Conservation (phyloP, 345 rosid genomes). For the Lepidium sativum region DNA sequence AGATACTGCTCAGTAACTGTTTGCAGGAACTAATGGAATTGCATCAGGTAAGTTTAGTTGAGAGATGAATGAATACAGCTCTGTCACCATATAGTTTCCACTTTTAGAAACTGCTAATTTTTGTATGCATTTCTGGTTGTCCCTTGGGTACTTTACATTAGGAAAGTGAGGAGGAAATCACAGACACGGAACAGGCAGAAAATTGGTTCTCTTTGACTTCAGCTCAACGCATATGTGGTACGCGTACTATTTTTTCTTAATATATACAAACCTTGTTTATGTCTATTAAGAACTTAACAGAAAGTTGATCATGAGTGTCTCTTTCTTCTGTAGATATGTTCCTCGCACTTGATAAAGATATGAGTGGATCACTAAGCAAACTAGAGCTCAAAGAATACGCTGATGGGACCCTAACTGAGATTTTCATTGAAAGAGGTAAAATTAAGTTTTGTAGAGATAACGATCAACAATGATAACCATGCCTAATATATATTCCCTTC, state of each 20-base stretch:
- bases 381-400: constrained; percentile 96
- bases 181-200: constrained; percentile 98
- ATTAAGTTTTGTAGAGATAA: not conserved
- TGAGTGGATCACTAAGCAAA: constrained; percentile 87
- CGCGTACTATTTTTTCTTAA: constrained; percentile 10
- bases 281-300: not conserved
- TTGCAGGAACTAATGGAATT: constrained; percentile 99
- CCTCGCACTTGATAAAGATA: constrained; percentile 93
- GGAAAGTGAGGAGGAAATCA: constrained; percentile 98
- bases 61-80: not conserved
- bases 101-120: not conserved
- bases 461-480: not conserved
- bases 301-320: not conserved
- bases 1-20: constrained; percentile 92
- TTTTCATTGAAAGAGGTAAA: constrained; percentile 91
- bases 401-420: constrained; percentile 90
- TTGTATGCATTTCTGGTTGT: not conserved
- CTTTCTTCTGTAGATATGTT: constrained; percentile 63
- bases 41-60: constrained; percentile 62
- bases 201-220: constrained; percentile 99
- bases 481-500: not conserved
- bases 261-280: not conserved
- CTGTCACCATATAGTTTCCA: not conserved
- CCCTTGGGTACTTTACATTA: constrained; percentile 16
- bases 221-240: constrained; percentile 96